Evolutionary conservation across 2,329 filamentous ascomycete species (phyloP).

Genomic region (Fusarium chuoi): DNA sequence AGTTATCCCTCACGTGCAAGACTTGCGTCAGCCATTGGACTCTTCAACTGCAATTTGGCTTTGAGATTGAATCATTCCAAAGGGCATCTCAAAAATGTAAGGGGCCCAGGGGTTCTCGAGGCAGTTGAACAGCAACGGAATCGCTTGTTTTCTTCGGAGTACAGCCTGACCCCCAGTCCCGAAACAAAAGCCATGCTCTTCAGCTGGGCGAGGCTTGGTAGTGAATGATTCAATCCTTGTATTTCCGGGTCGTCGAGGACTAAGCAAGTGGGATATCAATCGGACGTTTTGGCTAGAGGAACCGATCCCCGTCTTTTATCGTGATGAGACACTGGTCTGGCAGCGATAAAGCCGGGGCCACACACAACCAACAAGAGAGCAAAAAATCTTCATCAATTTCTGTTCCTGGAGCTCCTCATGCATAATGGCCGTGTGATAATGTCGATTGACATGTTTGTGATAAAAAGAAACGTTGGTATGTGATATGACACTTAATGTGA

Average conservation of each 20-base stretch:
- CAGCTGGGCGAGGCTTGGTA: conserved; percentile 19
- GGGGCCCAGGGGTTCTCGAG: background rate
- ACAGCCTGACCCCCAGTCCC: conserved; percentile 21
- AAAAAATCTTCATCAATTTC: conserved; percentile 7
- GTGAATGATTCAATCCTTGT: conserved; percentile 13
- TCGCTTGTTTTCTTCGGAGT: conserved; percentile 22
- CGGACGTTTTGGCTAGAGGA: conserved; percentile 22
- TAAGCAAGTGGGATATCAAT: conserved; percentile 9
- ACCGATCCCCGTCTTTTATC: conserved; percentile 20
- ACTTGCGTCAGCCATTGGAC: background rate
- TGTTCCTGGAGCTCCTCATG: background rate
- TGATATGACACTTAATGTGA: background rate
- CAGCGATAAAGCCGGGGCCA: conserved; percentile 27
- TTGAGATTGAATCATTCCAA: background rate
- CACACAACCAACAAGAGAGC: conserved; percentile 6
- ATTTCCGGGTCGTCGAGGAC: background rate
- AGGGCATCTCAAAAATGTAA: background rate
- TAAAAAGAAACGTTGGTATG: background rate
- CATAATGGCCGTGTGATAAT: background rate
- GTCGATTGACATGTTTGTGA: background rate
- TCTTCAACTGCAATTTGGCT: background rate
- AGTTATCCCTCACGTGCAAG: conserved; percentile 22
- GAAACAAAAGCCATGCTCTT: conserved; percentile 25
- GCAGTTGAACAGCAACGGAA: conserved; percentile 1
- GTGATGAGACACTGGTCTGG: conserved; percentile 43